These are phyloP conservation scores for Penicillium arizonense DNA, from an alignment of 495 filamentous ascomycete species.

Conservation along the genomic window DNA sequence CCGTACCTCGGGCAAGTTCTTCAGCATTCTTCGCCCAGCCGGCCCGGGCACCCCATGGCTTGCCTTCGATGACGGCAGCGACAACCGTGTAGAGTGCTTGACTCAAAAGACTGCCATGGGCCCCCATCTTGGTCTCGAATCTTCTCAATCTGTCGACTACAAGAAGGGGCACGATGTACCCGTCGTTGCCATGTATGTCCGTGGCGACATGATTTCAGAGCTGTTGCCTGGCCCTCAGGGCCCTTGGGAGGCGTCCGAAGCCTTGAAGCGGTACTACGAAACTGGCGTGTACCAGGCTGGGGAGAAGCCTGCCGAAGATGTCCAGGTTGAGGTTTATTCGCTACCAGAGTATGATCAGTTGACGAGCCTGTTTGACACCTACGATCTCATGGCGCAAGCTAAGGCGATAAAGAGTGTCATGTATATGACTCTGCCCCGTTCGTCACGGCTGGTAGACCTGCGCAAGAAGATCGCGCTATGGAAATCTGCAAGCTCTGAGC, in stretches of 20 bases:
- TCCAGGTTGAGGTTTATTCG: slow-evolving; percentile 45
- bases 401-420: slow-evolving; percentile 37
- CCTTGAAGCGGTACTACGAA: slow-evolving; percentile 40
- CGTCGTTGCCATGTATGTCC: slow-evolving; percentile 56
- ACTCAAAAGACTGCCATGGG: slow-evolving; percentile 57
- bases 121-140: slow-evolving; percentile 50
- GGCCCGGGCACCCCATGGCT: slow-evolving; percentile 59
- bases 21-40: slow-evolving; percentile 58
- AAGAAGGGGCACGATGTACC: slow-evolving; percentile 58
- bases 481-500: slow-evolving; percentile 24
- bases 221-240: slow-evolving; percentile 43
- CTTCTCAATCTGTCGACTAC: slow-evolving; percentile 35
- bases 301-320: slow-evolving; percentile 15
- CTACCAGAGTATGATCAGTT: slow-evolving; percentile 35
- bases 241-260: slow-evolving; percentile 36
- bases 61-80: slow-evolving; percentile 55
- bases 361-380: slow-evolving; percentile 41
- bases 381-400: slow-evolving; percentile 46
- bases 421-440: slow-evolving; percentile 40
- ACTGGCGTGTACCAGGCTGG: slow-evolving; percentile 23
- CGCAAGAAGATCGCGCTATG: slow-evolving; percentile 41
- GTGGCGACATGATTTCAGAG: slow-evolving; percentile 47
- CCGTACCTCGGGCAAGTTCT: slow-evolving; percentile 60
- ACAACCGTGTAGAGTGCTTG: slow-evolving; percentile 55
- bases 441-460: slow-evolving; percentile 38